Evolutionary conservation across 179 eudicot species (phyloP).

Genomic region (Carnegiea gigantea): DNA sequence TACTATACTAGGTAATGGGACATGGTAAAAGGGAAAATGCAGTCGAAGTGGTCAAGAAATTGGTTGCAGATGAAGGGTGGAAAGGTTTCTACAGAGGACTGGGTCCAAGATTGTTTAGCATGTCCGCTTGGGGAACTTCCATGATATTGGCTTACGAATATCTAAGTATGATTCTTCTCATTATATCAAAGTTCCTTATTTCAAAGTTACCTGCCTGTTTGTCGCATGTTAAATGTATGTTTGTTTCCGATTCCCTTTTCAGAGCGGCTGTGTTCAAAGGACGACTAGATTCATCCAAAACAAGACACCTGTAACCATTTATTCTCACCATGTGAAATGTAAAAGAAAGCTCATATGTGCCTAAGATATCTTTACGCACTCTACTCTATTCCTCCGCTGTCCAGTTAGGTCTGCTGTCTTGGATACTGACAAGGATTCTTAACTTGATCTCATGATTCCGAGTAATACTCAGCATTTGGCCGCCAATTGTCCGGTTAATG

Average conservation of each 20-base stretch:
- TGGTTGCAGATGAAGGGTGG: slow-evolving; percentile 91
- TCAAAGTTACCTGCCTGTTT: not conserved
- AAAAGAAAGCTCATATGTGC: slow-evolving; percentile 15
- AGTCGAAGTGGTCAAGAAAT: slow-evolving; percentile 67
- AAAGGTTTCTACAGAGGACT: slow-evolving; percentile 89
- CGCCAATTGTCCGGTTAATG: not conserved
- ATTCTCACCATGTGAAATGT: not conserved
- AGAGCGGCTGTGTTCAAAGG: slow-evolving; percentile 37
- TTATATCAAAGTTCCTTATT: not conserved
- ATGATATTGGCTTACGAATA: slow-evolving; percentile 96
- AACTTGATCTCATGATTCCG: slow-evolving; percentile 12
- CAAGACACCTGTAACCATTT: slow-evolving; percentile 5
- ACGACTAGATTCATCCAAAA: slow-evolving; percentile 24
- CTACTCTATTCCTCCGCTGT: slow-evolving; percentile 12
- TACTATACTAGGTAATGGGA: slow-evolving; percentile 58
- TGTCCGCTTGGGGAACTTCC: slow-evolving; percentile 99
- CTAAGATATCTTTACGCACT: slow-evolving; percentile 9
- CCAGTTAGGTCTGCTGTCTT: slow-evolving; percentile 8
- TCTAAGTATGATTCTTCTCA: slow-evolving; percentile 54
- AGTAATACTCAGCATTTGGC: not conserved
- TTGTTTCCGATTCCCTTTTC: slow-evolving; percentile 7
- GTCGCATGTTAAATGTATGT: not conserved
- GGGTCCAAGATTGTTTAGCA: slow-evolving; percentile 97
- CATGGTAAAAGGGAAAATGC: slow-evolving; percentile 57
- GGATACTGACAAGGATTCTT: not conserved